These are phyloP conservation scores for Axilococcus clingmanii DNA, from an alignment of 139 green algal genomes.

Conservation along the genomic window DNA sequence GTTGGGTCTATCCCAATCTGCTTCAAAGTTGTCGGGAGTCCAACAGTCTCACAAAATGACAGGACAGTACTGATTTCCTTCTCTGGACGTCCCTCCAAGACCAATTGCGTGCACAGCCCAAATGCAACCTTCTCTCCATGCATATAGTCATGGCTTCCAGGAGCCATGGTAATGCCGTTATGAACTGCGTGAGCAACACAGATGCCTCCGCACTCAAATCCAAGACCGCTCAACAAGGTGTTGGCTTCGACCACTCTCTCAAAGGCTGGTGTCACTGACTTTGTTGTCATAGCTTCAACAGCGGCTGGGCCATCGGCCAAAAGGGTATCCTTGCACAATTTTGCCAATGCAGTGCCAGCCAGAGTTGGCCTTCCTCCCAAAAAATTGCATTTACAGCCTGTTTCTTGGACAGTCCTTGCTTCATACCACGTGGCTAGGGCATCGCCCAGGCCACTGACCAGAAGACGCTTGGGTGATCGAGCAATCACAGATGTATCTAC, in stretches of 20 bases:
- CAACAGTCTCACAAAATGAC: conserved; percentile 3
- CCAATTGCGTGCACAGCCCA: conserved; percentile 15
- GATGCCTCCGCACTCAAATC: conserved; percentile 19
- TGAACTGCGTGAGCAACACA: conserved; percentile 15
- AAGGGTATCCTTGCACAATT: conserved; percentile 12
- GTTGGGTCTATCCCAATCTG: conserved; percentile 6
- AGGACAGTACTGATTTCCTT: conserved; percentile 6
- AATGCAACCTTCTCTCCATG: conserved; percentile 21
- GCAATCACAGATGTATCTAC: conserved; percentile 17
- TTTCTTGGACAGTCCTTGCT: conserved; percentile 12
- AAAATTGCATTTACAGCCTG: conserved; percentile 5
- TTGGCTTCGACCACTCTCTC: conserved; percentile 23
- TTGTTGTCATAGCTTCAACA: not conserved
- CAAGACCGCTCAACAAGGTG: conserved; percentile 21
- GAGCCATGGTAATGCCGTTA: conserved; percentile 17
- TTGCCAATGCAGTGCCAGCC: conserved; percentile 3
- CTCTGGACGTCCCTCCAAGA: conserved; percentile 12
- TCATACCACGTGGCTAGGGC: conserved; percentile 22
- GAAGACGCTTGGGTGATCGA: conserved; percentile 2
- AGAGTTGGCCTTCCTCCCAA: conserved; percentile 9
- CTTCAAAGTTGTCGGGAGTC: conserved; percentile 8
- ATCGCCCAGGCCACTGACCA: conserved; percentile 18
- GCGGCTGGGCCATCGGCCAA: conserved; percentile 8
- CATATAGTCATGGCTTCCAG: conserved; percentile 2
- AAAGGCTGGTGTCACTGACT: conserved; percentile 17